Conservation (phyloP, 2,329 filamentous ascomycete species). For the Aspergillus pseudonomiae region DNA sequence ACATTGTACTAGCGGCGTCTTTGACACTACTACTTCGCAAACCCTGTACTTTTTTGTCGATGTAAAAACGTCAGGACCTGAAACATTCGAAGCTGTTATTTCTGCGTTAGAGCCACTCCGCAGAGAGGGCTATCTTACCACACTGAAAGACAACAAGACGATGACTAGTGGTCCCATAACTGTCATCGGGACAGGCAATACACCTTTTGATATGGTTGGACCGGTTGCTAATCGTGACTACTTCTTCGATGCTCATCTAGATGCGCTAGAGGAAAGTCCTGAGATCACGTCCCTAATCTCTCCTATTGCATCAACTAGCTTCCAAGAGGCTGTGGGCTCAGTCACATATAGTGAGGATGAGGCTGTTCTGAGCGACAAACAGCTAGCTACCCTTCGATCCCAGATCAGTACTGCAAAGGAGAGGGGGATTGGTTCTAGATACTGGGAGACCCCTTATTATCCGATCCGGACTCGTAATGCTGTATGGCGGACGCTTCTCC, state of each 20-base stretch:
- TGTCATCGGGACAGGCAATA: slow-evolving; percentile 65
- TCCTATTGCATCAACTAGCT: slow-evolving; percentile 59
- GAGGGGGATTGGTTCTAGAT: slow-evolving; percentile 62
- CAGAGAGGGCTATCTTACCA: slow-evolving; percentile 56
- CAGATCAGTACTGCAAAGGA: slow-evolving; percentile 59
- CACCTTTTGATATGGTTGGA: slow-evolving; percentile 52
- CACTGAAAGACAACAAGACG: slow-evolving; percentile 49
- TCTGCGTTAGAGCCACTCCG: slow-evolving; percentile 60
- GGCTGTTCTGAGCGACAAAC: slow-evolving; percentile 35
- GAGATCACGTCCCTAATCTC: slow-evolving; percentile 54
- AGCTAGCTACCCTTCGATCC: slow-evolving; percentile 53
- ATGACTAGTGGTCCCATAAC: slow-evolving; percentile 58
- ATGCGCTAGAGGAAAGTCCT: slow-evolving; percentile 44
- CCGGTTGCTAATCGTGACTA: slow-evolving; percentile 53
- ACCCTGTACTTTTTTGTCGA: slow-evolving; percentile 69
- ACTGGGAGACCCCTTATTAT: slow-evolving; percentile 66
- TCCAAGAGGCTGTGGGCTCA: slow-evolving; percentile 46
- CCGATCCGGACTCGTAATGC: slow-evolving; percentile 61
- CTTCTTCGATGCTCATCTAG: slow-evolving; percentile 64
- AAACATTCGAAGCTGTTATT: slow-evolving; percentile 61
- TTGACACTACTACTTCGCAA: slow-evolving; percentile 57
- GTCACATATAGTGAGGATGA: slow-evolving; percentile 41
- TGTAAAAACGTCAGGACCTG: slow-evolving; percentile 60
- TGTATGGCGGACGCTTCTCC: slow-evolving; percentile 60
- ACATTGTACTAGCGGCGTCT: slow-evolving; percentile 53